Base-by-base conservation (phyloP, 345 rosid species). In the Lumnitzera littorea region DNA sequence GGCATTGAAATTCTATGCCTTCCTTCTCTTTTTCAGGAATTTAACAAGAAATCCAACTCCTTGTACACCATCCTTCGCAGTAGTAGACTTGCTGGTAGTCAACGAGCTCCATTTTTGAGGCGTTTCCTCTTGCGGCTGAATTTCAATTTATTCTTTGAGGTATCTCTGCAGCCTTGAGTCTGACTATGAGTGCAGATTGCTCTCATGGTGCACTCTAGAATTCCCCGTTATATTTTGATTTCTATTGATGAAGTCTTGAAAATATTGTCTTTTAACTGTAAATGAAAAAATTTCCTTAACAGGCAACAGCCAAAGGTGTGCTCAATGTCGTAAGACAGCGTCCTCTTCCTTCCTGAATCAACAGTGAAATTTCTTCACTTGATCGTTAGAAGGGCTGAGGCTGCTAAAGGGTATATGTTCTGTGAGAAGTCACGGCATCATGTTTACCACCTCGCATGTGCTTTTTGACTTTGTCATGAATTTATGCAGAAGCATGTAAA, bases 11-110 rank as follows among this genome's bases (percentile, higher is more conserved):
- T 46, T 46, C 36, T 13, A 25, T 58, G 50, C 41, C 59, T 43
- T 60, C 1, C 56, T 58, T 41, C 56, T 17, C 48, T 58, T 52
- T 58, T 62, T 57, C 83, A 94, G 96, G 99, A 94, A 80, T 94
- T 94, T 61, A 84, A 88, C 81, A 90, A 94, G 79, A 94, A 86
- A 76, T 94, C 97, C 12, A 90, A 90, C 70, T 90, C 99, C 47
- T 68, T 90, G 53, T 94, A 90, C 69, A 87, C 97, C 46, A 90
- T 90, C 62, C 68, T 90, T 67, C 84, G 97, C 50, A 84, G 99
- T 63, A 94, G 96, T 80, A 84, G 94, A 75, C 87, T 87, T 15
- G 99, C 91, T 0, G 97, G 97, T 57, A 94, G 97, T 76, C 99
- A 86, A 70, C 80, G 99, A 67, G 99, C 96, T 46, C 97, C 97